Percentiles rank a stretch among this genome's conserved stretches.
Conservation (phyloP, 2,329 filamentous ascomycete species). For the Fusarium redolens region DNA sequence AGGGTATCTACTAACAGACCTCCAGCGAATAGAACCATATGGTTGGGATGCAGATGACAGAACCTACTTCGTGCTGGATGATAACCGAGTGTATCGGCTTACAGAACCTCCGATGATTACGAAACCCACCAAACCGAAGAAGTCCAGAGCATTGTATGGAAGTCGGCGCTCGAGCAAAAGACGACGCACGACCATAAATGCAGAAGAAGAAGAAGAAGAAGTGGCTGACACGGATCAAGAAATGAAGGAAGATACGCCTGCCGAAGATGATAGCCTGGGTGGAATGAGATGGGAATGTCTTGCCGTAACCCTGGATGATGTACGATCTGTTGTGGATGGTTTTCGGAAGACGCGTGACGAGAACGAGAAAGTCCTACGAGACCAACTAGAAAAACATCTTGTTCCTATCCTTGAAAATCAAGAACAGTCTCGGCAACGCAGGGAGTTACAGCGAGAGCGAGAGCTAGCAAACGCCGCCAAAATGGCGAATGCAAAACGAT, state of each 20-base stretch:
- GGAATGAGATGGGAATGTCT: conserved; percentile 92
- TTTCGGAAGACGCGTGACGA: conserved; percentile 82
- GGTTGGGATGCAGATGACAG: conserved; percentile 92
- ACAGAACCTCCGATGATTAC: conserved; percentile 76
- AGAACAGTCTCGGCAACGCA: conserved; percentile 77
- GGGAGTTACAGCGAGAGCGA: conserved; percentile 75
- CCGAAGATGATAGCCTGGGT: conserved; percentile 73
- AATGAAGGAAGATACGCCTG: conserved; percentile 45
- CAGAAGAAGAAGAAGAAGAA: conserved; percentile 40
- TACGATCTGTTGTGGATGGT: conserved; percentile 75
- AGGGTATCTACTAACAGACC: conserved; percentile 27
- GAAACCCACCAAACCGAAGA: conserved; percentile 76
- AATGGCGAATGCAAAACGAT: conserved; percentile 93
- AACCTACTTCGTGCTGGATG: conserved; percentile 90
- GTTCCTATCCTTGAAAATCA: conserved; percentile 86
- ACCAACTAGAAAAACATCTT: conserved; percentile 79
- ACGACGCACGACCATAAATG: conserved; percentile 64
- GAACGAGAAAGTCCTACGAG: conserved; percentile 83
- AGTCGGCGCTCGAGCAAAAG: conserved; percentile 77
- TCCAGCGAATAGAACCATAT: conserved; percentile 78
- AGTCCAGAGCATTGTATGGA: conserved; percentile 62
- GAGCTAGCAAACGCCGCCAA: conserved; percentile 86
- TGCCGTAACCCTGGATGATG: conserved; percentile 83
- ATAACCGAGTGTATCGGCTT: conserved; percentile 90
- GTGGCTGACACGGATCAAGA: conserved; percentile 52